Evolutionary conservation across 805 yeast genomes (phyloP).

Genomic region (Metschnikowia bowlesiae): DNA sequence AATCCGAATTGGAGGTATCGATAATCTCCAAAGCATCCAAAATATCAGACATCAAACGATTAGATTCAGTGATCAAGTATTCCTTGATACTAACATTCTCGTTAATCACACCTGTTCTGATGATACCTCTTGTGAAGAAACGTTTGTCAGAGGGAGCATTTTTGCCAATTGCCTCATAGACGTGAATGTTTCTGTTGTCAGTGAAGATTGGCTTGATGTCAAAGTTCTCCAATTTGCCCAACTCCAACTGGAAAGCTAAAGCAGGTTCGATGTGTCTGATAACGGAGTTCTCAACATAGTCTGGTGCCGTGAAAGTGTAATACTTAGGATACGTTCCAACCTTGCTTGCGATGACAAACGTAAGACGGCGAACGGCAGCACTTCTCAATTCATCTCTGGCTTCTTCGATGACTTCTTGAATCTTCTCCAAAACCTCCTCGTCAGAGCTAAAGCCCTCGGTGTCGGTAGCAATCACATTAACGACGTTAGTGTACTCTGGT

Average conservation of each 20-base stretch:
- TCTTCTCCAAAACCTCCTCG: conserved; percentile 57
- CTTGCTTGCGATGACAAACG: conserved; percentile 80
- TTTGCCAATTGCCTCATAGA: conserved; percentile 94
- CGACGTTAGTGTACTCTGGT: conserved; percentile 65
- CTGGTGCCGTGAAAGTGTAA: conserved; percentile 90
- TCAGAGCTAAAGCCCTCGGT: conserved; percentile 74
- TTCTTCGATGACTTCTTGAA: conserved; percentile 62
- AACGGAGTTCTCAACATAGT: conserved; percentile 80
- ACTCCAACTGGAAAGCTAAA: conserved; percentile 92
- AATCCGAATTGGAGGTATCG: conserved; percentile 91
- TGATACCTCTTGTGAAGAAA: conserved; percentile 94
- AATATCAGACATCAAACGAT: conserved; percentile 92
- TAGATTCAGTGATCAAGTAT: conserved; percentile 93
- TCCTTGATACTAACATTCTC: conserved; percentile 92
- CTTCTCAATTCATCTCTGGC: conserved; percentile 64
- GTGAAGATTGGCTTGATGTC: conserved; percentile 92
- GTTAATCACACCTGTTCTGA: conserved; percentile 90
- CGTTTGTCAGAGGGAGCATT: conserved; percentile 91
- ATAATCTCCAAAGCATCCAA: conserved; percentile 91
- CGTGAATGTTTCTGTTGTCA: conserved; percentile 96
- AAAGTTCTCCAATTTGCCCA: conserved; percentile 91
- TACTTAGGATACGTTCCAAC: conserved; percentile 91
- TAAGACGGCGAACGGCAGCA: conserved; percentile 83
- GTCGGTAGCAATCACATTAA: conserved; percentile 71
- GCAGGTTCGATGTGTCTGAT: conserved; percentile 99